A percentile compares a stretch with the other conserved stretches of the same genome.
Evolutionary conservation across 2,329 filamentous ascomycete genomes (phyloP).

Genomic region (Nothophaeocryptopus gaeumannii): DNA sequence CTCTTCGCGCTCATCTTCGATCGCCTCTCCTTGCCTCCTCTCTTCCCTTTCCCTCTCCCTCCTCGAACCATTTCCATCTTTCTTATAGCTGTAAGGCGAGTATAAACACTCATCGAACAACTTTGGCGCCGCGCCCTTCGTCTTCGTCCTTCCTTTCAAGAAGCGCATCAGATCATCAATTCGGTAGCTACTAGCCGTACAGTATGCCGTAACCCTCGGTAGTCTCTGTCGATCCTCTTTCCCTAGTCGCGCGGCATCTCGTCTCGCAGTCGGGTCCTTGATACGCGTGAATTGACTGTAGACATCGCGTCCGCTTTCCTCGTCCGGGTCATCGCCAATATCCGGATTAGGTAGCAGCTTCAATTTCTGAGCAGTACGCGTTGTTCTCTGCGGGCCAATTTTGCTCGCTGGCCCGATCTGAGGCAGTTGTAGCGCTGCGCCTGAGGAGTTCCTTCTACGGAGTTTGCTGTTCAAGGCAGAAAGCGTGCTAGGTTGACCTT

Average conservation of each 20-base stretch:
- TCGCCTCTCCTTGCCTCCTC: slow-evolving; percentile 11
- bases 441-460: slow-evolving; percentile 79
- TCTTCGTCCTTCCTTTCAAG: slow-evolving; percentile 77
- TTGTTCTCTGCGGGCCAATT: slow-evolving; percentile 90
- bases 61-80: slow-evolving; percentile 24
- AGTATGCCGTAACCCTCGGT: slow-evolving; percentile 93
- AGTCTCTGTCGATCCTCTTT: slow-evolving; percentile 87
- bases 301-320: slow-evolving; percentile 90
- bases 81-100: slow-evolving; percentile 78
- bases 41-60: slow-evolving; percentile 32
- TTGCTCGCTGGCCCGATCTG: slow-evolving; percentile 56
- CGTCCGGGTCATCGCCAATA: slow-evolving; percentile 73
- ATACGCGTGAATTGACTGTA: slow-evolving; percentile 98
- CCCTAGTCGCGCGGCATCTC: slow-evolving; percentile 86
- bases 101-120: slow-evolving; percentile 98
- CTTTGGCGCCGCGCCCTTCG: slow-evolving; percentile 79
- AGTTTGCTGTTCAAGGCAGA: slow-evolving; percentile 84
- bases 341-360: slow-evolving; percentile 94
- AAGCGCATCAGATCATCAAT: slow-evolving; percentile 88
- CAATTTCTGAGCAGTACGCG: slow-evolving; percentile 92
- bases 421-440: slow-evolving; percentile 52
- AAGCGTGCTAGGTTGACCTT: slow-evolving; percentile 59
- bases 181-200: slow-evolving; percentile 86
- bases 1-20: slow-evolving; percentile 21
- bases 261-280: slow-evolving; percentile 88